A percentile compares a stretch with the other conserved stretches of the same genome.
Evolutionary conservation across 257 asterid species (phyloP).

Genomic region (Scutellaria barbata): DNA sequence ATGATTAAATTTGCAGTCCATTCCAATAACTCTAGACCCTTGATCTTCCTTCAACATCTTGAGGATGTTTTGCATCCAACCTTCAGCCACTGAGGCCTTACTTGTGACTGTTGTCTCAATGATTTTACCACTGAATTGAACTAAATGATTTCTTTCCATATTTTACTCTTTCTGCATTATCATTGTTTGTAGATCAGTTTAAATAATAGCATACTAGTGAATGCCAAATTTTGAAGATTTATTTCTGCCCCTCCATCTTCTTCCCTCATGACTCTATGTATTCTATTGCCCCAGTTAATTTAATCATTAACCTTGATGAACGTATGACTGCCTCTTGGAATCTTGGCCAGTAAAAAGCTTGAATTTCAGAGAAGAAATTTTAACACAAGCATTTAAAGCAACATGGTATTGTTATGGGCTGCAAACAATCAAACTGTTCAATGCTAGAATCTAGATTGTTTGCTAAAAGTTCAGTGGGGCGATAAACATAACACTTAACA

Average conservation of each 20-base stretch:
- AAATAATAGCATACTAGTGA: background rate
- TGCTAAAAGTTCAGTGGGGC: no score
- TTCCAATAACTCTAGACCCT: conserved; percentile 33
- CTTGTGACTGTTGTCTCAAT: conserved; percentile 47
- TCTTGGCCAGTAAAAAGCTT: background rate
- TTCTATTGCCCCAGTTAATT: background rate
- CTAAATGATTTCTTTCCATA: conserved; percentile 19
- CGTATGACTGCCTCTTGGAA: background rate
- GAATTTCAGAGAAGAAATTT: background rate
- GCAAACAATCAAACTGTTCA: no score
- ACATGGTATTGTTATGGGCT: no score
- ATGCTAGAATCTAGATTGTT: no score
- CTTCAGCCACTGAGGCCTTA: conserved; percentile 38
- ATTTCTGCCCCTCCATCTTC: conserved; percentile 7
- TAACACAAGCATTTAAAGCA: no score
- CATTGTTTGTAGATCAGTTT: background rate
- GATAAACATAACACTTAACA: no score
- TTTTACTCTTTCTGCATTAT: background rate
- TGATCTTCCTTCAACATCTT: background rate
- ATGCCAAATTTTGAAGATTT: background rate
- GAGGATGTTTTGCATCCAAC: conserved; percentile 37
- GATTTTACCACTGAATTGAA: conserved; percentile 32
- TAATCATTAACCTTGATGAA: background rate
- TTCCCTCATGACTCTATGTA: background rate
- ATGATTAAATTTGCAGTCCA: conserved; percentile 39